phyloP scores from a whole-genome alignment of 345 rosid genomes.

The thale cress (Arabidopsis thaliana) region TAIR10.1 NC_003070.9:27710001-27710500 shows the following conservation, averaged over 20 bases:
- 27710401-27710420: conserved; percentile 2
- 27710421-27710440: conserved; percentile 1
- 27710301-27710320: background rate
- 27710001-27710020: too few species aligned
- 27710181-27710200: conserved; percentile 42
- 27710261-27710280: background rate
- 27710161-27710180: conserved; percentile 22
- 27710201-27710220: conserved; percentile 7
- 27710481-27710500: background rate
- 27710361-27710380: conserved; percentile 7
- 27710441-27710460: background rate
- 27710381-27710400: conserved; percentile 3
- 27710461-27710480: background rate
- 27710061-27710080: background rate
- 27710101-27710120: conserved; percentile 35
- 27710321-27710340: background rate
- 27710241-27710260: background rate
- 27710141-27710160: conserved; percentile 21
- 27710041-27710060: background rate
- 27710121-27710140: conserved; percentile 33
- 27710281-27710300: background rate
- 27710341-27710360: background rate
- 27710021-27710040: too few species aligned
- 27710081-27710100: conserved; percentile 12
- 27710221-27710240: conserved; percentile 12